These are phyloP conservation scores for Phaeosphaeriaceae sp. DNA, from an alignment of 2,329 filamentous ascomycete species.

Conservation along the genomic window DNA sequence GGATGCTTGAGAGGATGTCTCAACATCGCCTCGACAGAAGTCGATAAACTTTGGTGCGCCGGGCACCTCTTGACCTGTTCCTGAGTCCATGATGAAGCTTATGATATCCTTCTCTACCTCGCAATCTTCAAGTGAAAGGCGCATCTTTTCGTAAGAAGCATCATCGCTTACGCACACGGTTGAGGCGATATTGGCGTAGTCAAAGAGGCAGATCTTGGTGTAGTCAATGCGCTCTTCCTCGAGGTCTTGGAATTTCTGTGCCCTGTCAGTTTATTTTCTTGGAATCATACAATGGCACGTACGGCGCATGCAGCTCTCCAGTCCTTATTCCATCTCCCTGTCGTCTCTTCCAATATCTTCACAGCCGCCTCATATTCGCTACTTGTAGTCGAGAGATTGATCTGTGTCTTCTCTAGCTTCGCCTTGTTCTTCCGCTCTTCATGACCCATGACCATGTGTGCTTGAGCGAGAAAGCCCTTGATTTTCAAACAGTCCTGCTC, in stretches of 20 bases:
- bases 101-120: constrained; percentile 96
- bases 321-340: constrained; percentile 93
- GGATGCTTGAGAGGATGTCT: constrained; percentile 80
- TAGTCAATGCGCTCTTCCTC: constrained; percentile 98
- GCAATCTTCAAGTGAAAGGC: constrained; percentile 89
- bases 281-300: constrained; percentile 23
- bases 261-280: constrained; percentile 11
- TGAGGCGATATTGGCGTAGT: constrained; percentile 94
- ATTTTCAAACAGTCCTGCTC: constrained; percentile 98
- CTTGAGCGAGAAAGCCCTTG: constrained; percentile 96
- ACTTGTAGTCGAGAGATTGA: constrained; percentile 89
- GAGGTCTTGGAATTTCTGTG: constrained; percentile 93
- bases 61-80: constrained; percentile 96
- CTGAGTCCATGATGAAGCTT: constrained; percentile 83
- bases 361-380: constrained; percentile 92
- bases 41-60: constrained; percentile 98
- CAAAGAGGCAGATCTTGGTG: constrained; percentile 97
- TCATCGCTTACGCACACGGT: constrained; percentile 98
- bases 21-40: constrained; percentile 89
- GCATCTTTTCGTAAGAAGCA: constrained; percentile 89
- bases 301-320: constrained; percentile 94
- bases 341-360: constrained; percentile 93
- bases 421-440: constrained; percentile 99
- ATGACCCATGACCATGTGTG: constrained; percentile 99
- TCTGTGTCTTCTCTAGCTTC: constrained; percentile 97